These are phyloP conservation scores for Fusarium proliferatum DNA, from an alignment of 2,329 filamentous ascomycete species.

Conservation along the genomic window DNA sequence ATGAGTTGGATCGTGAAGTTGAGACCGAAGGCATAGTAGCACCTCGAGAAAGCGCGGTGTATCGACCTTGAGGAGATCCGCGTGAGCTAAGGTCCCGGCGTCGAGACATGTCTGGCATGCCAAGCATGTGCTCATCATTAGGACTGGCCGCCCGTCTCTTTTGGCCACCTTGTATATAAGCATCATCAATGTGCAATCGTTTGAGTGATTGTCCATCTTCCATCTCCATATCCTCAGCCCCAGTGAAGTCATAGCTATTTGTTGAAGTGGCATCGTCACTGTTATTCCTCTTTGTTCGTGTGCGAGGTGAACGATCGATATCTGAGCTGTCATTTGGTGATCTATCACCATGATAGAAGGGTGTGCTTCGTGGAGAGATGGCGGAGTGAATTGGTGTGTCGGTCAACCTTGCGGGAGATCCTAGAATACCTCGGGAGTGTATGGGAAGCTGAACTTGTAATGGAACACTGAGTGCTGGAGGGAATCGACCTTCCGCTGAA, in stretches of 20 bases:
- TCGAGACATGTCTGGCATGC: slow-evolving; percentile 58
- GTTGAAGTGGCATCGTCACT: slow-evolving; percentile 63
- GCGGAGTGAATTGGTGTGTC: slow-evolving; percentile 62
- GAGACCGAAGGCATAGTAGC: slow-evolving; percentile 57
- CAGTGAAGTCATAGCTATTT: slow-evolving; percentile 56
- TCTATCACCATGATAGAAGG: slow-evolving; percentile 56
- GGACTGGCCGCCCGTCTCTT: slow-evolving; percentile 69
- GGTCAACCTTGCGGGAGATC: slow-evolving; percentile 57
- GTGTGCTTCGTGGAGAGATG: slow-evolving; percentile 57
- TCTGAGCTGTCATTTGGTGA: slow-evolving; percentile 59
- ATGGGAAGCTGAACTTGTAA: slow-evolving; percentile 55
- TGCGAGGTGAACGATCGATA: slow-evolving; percentile 59
- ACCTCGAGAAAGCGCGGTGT: slow-evolving; percentile 59
- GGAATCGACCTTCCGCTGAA: slow-evolving; percentile 54
- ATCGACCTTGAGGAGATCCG: slow-evolving; percentile 64
- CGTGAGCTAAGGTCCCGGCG: slow-evolving; percentile 61
- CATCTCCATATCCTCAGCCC: slow-evolving; percentile 59
- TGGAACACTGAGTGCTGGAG: slow-evolving; percentile 55
- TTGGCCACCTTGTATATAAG: slow-evolving; percentile 55
- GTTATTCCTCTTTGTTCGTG: slow-evolving; percentile 60
- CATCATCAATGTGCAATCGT: slow-evolving; percentile 63
- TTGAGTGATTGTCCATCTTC: slow-evolving; percentile 64
- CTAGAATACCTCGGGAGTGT: slow-evolving; percentile 54
- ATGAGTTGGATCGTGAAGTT: slow-evolving; percentile 59
- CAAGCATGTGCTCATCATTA: slow-evolving; percentile 58